phyloP scores from a whole-genome alignment of 805 yeast genomes.

The Zygosaccharomyces siamensis region DNA sequence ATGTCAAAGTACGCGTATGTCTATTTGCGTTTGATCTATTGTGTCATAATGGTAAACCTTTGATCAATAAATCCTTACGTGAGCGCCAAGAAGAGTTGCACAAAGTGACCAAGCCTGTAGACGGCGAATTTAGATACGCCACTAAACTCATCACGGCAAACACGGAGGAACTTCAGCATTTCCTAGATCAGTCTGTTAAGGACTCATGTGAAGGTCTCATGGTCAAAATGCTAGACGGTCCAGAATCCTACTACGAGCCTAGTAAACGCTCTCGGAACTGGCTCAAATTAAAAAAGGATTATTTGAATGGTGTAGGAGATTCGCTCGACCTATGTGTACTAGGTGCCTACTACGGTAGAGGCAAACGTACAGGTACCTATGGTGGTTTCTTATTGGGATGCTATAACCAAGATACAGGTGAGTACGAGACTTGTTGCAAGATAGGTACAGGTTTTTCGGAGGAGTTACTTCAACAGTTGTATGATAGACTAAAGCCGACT shows the following conservation, averaged over 20 bases:
- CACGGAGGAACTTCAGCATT: constrained; percentile 68
- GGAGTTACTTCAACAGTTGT: constrained; percentile 60
- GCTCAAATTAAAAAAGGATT: constrained; percentile 93
- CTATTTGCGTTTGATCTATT: constrained; percentile 87
- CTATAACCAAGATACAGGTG: constrained; percentile 86
- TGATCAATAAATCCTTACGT: constrained; percentile 59
- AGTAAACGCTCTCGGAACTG: constrained; percentile 92
- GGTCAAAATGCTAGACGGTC: constrained; percentile 84
- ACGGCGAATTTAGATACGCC: constrained; percentile 81
- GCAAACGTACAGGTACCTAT: constrained; percentile 90
- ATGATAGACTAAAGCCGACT: constrained; percentile 59
- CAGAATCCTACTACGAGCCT: constrained; percentile 84
- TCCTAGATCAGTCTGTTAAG: constrained; percentile 82
- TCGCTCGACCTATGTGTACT: constrained; percentile 88
- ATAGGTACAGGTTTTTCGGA: constrained; percentile 97
- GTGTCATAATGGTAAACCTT: constrained; percentile 65
- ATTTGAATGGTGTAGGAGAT: constrained; percentile 92
- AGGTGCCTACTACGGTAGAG: constrained; percentile 91
- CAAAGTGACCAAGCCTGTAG: constrained; percentile 52
- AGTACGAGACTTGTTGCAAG: constrained; percentile 91
- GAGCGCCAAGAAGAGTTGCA: constrained; percentile 64
- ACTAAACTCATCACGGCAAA: constrained; percentile 65
- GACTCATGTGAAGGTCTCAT: constrained; percentile 93
- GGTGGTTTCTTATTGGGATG: constrained; percentile 93
- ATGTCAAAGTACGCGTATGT: constrained; percentile 87